phyloP scores from a whole-genome alignment of 2,329 filamentous ascomycete species.

The Plenodomus tracheiphilus region DNA sequence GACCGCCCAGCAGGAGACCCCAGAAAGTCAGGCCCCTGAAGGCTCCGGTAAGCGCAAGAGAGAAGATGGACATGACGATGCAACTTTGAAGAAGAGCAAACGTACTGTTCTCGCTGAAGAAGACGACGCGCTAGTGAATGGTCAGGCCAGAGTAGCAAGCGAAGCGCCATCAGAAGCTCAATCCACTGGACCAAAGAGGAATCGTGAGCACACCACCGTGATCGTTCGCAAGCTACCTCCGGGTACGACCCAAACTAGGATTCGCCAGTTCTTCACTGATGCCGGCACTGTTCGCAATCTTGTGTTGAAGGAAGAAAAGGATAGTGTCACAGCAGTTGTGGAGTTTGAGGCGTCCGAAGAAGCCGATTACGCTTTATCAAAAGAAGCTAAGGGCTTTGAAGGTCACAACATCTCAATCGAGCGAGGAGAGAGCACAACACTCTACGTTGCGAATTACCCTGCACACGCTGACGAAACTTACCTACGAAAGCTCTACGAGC shows the following conservation, averaged over 20 bases:
- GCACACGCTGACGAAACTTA: conserved; percentile 72
- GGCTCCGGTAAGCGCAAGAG: conserved; percentile 72
- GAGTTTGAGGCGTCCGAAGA: conserved; percentile 85
- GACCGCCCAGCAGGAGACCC: conserved; percentile 16
- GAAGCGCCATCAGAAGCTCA: conserved; percentile 43
- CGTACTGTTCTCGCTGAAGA: conserved; percentile 39
- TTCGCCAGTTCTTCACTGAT: conserved; percentile 89
- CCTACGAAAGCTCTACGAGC: conserved; percentile 66
- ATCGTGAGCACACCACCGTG: conserved; percentile 87
- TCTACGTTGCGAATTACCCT: conserved; percentile 92
- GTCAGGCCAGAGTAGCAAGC: conserved; percentile 21
- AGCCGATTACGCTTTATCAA: conserved; percentile 76
- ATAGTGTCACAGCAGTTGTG: conserved; percentile 71
- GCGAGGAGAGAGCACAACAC: conserved; percentile 74
- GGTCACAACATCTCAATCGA: conserved; percentile 73
- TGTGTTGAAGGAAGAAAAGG: conserved; percentile 65
- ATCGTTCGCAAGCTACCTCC: conserved; percentile 76
- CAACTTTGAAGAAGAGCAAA: conserved; percentile 68
- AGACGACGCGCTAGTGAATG: conserved; percentile 17
- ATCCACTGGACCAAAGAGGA: conserved; percentile 63
- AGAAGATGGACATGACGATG: conserved; percentile 56
- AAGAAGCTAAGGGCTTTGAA: conserved; percentile 78
- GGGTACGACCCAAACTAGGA: conserved; percentile 69
- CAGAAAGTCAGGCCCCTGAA: conserved; percentile 48
- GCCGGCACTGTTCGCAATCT: conserved; percentile 84